These are phyloP conservation scores for Eimeria sp. DNA, from an alignment of 169 alveolate genomes.

Conservation along the genomic window DNA sequence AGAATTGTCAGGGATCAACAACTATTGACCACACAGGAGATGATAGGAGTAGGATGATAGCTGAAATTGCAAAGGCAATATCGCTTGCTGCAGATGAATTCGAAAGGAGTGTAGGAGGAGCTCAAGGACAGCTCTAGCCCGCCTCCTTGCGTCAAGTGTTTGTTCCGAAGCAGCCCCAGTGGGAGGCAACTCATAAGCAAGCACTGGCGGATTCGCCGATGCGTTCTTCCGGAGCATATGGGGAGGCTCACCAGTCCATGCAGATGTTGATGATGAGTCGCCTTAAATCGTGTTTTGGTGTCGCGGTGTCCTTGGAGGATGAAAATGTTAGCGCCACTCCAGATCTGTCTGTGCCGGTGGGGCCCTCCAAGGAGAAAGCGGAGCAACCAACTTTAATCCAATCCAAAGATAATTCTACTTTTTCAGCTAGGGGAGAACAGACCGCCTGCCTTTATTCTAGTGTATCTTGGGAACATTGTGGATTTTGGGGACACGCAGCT, in stretches of 20 bases:
- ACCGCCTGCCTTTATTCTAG: not conserved
- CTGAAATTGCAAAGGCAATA: not conserved
- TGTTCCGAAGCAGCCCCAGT: not conserved
- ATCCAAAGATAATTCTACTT: too few species aligned
- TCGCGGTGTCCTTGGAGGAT: not conserved
- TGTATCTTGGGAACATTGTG: not conserved
- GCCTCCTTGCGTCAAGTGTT: not conserved
- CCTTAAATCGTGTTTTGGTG: not conserved
- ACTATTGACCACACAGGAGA: not conserved
- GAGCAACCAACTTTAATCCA: not conserved
- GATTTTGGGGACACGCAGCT: not conserved
- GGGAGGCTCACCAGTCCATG: not conserved
- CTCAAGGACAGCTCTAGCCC: not conserved
- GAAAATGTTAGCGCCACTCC: not conserved
- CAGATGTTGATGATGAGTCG: not conserved
- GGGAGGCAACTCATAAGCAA: not conserved
- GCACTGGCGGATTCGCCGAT: not conserved
- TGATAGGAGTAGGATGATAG: not conserved
- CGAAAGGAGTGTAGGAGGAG: not conserved
- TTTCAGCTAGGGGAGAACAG: not conserved
- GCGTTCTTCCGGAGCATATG: not conserved
- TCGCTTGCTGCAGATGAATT: slow-evolving; percentile 14
- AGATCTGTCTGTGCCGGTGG: not conserved
- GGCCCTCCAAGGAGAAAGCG: not conserved
- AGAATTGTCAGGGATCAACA: not conserved